Evolutionary conservation across 164 flowering plant genomes (phyloP), one percentile per base, ranked within the genome.

Genomic region (Piper betle): DNA sequence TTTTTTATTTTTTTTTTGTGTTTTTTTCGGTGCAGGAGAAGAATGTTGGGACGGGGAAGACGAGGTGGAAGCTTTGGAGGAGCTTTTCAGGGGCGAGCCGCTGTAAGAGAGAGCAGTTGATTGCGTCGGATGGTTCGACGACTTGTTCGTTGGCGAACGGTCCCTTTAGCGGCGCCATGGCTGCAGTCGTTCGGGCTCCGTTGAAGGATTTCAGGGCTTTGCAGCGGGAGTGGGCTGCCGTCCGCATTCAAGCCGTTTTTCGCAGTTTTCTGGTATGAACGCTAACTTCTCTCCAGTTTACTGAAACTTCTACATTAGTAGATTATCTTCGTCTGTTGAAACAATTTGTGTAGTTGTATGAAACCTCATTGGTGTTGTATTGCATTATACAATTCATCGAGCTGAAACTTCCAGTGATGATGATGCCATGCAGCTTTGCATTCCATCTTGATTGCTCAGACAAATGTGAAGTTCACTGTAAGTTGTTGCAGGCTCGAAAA

Each of bases 201-300:
- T 83, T 91, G 0, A 90, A 78, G 53, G 83, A 84, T 72, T 93
- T 93, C 74, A 71, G 65, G 74, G 74, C 72, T 41, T 81, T 93
- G 41, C 84, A 80, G 75, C 74, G 76, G 65, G 96, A 90, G 77
- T 88, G 99, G 99, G 99, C 99, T 52, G 88, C 92, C 2, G 77
- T 90, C 48, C 84, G 96, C 20, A 88, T 93, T 67, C 99, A 93
- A 67, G 79, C 97, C 0, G 88, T 86, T 0, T 93, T 93, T 72
- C 81, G 99, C 2, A 91, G 79, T 16, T 81, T 93, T 37, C 54
- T 93, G 96, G 99, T 93, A 82, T 25, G 33, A 25, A 25, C 15
- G 11, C 10, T 10, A 46, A 15, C 12, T 9, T 12, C 50, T 2
- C 33, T 25, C 33, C 33, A 25, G 2, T 25, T 25, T 25, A 25